These are phyloP conservation scores for Termitomyces sp. DNA, from an alignment of 768 basidiomycete genomes.

Conservation along the genomic window DNA sequence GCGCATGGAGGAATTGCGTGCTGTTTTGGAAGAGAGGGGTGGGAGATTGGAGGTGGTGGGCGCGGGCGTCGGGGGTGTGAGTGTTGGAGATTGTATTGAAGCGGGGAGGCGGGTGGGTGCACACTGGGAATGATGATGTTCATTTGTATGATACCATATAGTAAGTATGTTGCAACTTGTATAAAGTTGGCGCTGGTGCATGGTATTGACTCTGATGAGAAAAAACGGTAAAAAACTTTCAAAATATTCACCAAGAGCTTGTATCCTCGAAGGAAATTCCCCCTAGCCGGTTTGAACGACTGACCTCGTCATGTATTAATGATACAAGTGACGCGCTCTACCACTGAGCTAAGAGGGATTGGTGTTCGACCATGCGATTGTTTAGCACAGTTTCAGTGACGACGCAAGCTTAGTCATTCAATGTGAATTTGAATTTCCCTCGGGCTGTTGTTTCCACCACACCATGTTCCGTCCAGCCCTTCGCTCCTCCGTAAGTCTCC, in stretches of 20 bases:
- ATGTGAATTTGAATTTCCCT: not conserved
- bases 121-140: conserved; percentile 25
- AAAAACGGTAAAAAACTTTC: too few species aligned
- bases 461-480: conserved; percentile 45
- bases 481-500: conserved; percentile 38
- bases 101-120: conserved; percentile 59
- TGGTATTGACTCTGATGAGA: too few species aligned
- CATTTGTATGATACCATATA: not conserved
- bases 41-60: conserved; percentile 64
- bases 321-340: conserved; percentile 33
- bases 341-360: conserved; percentile 32
- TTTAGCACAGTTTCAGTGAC: too few species aligned
- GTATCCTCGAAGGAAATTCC: too few species aligned
- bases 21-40: conserved; percentile 41
- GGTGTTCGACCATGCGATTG: too few species aligned
- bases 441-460: not conserved
- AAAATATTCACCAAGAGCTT: too few species aligned
- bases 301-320: too few species aligned
- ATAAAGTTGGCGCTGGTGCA: not conserved
- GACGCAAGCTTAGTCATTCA: not conserved
- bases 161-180: too few species aligned
- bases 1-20: conserved; percentile 59
- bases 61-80: conserved; percentile 85
- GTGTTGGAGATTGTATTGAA: conserved; percentile 82
- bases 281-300: too few species aligned